Conservation (phyloP, 2,329 filamentous ascomycete species). For the Nannizzia gypsea region DNA sequence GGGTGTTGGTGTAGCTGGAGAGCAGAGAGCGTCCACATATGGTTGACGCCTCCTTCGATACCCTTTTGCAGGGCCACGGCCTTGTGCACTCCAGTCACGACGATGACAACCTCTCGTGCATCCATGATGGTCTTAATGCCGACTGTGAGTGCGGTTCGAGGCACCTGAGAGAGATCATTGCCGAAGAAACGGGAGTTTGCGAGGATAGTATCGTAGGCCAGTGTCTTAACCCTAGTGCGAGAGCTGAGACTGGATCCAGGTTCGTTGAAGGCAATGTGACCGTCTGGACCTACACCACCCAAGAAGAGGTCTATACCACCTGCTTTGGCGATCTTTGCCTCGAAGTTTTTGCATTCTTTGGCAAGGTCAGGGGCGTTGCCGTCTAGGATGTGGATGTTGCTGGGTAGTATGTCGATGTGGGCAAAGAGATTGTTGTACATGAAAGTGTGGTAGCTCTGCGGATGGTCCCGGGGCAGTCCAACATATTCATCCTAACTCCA, state of each 20-base stretch:
- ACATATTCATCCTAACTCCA: constrained; percentile 67
- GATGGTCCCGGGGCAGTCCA: constrained; percentile 67
- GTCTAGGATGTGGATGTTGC: constrained; percentile 74
- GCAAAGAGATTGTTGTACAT: constrained; percentile 92
- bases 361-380: constrained; percentile 66
- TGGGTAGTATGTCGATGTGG: constrained; percentile 66
- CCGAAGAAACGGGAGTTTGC: constrained; percentile 78
- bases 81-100: constrained; percentile 73
- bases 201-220: constrained; percentile 76
- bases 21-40: constrained; percentile 81
- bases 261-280: constrained; percentile 85
- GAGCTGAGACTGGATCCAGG: constrained; percentile 67
- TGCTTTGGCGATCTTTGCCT: constrained; percentile 59
- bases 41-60: constrained; percentile 70
- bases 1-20: constrained; percentile 71
- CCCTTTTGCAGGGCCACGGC: constrained; percentile 66
- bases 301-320: constrained; percentile 81
- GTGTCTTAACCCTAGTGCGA: constrained; percentile 71
- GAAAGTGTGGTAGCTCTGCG: constrained; percentile 79
- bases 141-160: constrained; percentile 71
- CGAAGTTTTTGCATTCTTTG: constrained; percentile 66
- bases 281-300: constrained; percentile 73
- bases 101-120: constrained; percentile 67
- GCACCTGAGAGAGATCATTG: constrained; percentile 61
- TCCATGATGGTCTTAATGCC: constrained; percentile 75